Percentiles rank a stretch among this genome's conserved stretches.
phyloP scores from a whole-genome alignment of 2,329 filamentous ascomycete genomes.

The Aspergillus intermedius region DNA sequence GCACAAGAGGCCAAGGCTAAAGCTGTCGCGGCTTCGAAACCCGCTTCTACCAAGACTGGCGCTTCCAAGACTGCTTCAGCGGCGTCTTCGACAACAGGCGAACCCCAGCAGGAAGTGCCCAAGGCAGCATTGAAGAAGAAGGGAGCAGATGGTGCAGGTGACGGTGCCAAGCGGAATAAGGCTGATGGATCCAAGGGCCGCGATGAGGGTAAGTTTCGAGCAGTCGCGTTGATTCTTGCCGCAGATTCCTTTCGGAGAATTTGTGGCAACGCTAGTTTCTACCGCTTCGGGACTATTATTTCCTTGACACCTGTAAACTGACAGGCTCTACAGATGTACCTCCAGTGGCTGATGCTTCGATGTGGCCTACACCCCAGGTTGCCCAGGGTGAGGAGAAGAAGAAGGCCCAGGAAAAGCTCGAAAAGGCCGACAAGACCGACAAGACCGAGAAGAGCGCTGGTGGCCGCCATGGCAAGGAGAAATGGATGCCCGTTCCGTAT shows the following conservation, averaged over 20 bases:
- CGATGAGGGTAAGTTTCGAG: conserved; percentile 27
- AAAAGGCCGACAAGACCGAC: conserved; percentile 54
- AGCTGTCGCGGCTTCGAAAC: conserved; percentile 24
- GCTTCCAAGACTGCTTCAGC: conserved; percentile 20
- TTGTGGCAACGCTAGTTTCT: no score
- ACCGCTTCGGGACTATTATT: background rate
- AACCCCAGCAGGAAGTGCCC: conserved; percentile 34
- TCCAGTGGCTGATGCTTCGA: conserved; percentile 66
- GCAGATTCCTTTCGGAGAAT: background rate
- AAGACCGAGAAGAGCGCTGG: conserved; percentile 46
- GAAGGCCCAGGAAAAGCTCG: conserved; percentile 59
- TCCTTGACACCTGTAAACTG: conserved; percentile 9
- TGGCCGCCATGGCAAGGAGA: conserved; percentile 62
- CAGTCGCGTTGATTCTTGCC: background rate
- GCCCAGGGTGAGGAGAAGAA: conserved; percentile 70
- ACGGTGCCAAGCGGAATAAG: conserved; percentile 30
- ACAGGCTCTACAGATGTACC: conserved; percentile 41
- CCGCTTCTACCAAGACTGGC: conserved; percentile 16
- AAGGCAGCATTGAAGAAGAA: conserved; percentile 39
- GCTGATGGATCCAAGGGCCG: conserved; percentile 36
- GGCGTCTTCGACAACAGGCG: conserved; percentile 24
- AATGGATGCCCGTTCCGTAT: conserved; percentile 78
- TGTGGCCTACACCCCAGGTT: conserved; percentile 86
- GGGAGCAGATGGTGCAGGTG: conserved; percentile 21
- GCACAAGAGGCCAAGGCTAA: conserved; percentile 51